phyloP scores from a whole-genome alignment of 306 rosid genomes.

The Crotalaria pallida region DNA sequence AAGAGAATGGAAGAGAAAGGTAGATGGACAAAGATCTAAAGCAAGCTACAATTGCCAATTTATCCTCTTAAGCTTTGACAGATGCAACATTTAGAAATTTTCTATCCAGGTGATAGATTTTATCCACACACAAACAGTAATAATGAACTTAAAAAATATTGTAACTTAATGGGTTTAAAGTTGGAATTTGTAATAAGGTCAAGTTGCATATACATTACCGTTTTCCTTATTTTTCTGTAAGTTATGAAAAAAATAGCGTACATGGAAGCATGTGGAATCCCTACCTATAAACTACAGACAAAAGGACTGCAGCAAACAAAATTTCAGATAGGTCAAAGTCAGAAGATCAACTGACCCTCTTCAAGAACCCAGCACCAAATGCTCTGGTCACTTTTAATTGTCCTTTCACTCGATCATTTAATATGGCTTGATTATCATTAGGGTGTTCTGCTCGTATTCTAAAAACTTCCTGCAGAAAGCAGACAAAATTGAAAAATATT shows the following conservation, averaged over 20 bases:
- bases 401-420: constrained; percentile 61
- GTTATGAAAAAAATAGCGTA: background rate
- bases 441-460: constrained; percentile 57
- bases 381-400: constrained; percentile 68
- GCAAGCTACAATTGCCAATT: background rate
- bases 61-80: background rate
- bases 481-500: constrained; percentile 15
- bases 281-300: constrained; percentile 28
- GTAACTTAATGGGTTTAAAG: background rate
- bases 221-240: background rate
- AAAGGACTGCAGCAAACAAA: constrained; percentile 34
- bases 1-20: background rate
- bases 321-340: constrained; percentile 35
- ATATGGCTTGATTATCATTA: constrained; percentile 51
- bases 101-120: background rate
- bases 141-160: background rate
- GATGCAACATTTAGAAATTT: background rate
- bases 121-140: background rate
- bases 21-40: background rate
- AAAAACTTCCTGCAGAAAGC: constrained; percentile 44
- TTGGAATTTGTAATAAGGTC: background rate
- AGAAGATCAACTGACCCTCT: constrained; percentile 53
- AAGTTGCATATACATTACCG: background rate
- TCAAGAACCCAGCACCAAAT: constrained; percentile 67
- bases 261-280: constrained; percentile 1